Evolutionary conservation across 2,329 filamentous ascomycete species (phyloP).

Genomic region (Botrytis hyacinthi): DNA sequence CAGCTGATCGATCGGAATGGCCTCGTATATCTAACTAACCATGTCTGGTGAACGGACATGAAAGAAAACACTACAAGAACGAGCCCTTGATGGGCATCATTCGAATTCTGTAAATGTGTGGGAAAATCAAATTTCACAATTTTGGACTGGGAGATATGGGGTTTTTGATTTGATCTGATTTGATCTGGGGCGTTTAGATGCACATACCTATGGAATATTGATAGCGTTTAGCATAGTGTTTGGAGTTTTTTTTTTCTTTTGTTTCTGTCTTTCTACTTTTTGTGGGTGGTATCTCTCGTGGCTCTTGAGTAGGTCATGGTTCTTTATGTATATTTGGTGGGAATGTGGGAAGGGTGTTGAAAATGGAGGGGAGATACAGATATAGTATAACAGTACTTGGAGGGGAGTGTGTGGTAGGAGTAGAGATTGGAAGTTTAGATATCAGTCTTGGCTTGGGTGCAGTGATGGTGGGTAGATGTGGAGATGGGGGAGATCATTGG

Average conservation of each 20-base stretch:
- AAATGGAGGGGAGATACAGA: neutral
- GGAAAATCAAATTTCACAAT: neutral
- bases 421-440: neutral
- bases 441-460: neutral
- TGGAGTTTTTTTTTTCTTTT: neutral
- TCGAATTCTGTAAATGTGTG: neutral
- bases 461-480: neutral
- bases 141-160: neutral
- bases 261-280: neutral
- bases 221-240: constrained; percentile 13
- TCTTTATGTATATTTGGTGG: neutral
- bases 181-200: constrained; percentile 6
- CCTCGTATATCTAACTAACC: neutral
- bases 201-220: constrained; percentile 12
- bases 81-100: constrained; percentile 17
- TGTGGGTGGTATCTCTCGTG: neutral
- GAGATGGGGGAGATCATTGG: neutral
- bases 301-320: neutral
- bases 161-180: neutral
- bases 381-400: neutral
- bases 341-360: neutral
- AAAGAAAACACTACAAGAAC: neutral
- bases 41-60: neutral
- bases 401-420: neutral
- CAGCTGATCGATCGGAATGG: constrained; percentile 43